phyloP scores from a whole-genome alignment of 1,139 yeast species.

The Nakaseomyces sp. region DNA sequence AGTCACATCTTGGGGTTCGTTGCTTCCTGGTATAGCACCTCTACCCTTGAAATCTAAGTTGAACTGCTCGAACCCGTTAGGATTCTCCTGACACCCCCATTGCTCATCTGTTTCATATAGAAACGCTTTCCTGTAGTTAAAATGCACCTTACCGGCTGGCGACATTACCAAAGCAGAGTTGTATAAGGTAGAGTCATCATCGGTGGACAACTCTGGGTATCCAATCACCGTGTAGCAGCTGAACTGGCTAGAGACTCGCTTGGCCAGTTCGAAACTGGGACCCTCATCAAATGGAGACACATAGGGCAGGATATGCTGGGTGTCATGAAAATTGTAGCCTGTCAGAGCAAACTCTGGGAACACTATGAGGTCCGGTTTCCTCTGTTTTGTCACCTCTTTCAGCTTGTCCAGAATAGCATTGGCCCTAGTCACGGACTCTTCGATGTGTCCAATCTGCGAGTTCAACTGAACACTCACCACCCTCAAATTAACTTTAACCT shows the following conservation, averaged over 20 bases:
- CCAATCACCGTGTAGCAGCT: conserved; percentile 71
- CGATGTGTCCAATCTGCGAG: conserved; percentile 53
- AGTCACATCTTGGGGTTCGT: conserved; percentile 18
- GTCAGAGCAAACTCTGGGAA: conserved; percentile 82
- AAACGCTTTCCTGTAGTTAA: conserved; percentile 70
- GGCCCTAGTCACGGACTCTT: conserved; percentile 46
- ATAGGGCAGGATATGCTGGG: conserved; percentile 49
- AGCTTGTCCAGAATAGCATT: conserved; percentile 18
- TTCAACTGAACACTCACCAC: conserved; percentile 65
- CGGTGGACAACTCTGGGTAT: conserved; percentile 52
- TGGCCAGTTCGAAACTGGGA: conserved; percentile 50
- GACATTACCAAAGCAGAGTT: conserved; percentile 66
- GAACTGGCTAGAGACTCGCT: conserved; percentile 40
- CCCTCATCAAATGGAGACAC: conserved; percentile 42
- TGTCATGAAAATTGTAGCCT: conserved; percentile 62
- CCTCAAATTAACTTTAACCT: conserved; percentile 35
- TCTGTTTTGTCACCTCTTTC: conserved; percentile 10
- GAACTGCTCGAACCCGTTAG: conserved; percentile 41
- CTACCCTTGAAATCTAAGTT: conserved; percentile 15
- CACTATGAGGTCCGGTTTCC: conserved; percentile 53
- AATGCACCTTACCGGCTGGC: conserved; percentile 49
- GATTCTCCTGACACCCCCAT: conserved; percentile 76
- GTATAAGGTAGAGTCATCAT: conserved; percentile 38
- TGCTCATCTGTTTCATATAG: conserved; percentile 69
- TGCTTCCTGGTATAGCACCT: conserved; percentile 8